phyloP scores from a whole-genome alignment of 257 asterid species.

The Ilex aquifolium region DNA sequence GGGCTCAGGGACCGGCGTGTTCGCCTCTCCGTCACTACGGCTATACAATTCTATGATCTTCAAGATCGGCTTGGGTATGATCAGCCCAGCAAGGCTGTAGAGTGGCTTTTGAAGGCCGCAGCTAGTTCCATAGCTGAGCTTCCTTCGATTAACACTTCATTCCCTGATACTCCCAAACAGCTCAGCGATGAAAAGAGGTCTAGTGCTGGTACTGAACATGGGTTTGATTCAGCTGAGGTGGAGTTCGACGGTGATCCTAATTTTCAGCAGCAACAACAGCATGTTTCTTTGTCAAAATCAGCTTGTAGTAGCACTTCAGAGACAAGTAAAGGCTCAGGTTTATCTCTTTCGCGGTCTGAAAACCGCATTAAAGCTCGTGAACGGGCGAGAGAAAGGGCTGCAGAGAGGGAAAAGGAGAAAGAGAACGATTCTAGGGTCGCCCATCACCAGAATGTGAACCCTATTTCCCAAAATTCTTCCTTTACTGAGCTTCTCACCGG shows the following conservation, averaged over 20 bases:
- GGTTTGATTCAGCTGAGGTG: conserved; percentile 45
- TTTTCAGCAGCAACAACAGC: conserved; percentile 15
- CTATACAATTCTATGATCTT: conserved; percentile 77
- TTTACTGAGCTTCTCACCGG: conserved; percentile 50
- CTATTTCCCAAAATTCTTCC: conserved; percentile 42
- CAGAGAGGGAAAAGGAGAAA: conserved; percentile 46
- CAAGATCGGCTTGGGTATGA: conserved; percentile 82
- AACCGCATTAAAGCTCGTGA: conserved; percentile 44
- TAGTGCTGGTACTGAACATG: conserved; percentile 41
- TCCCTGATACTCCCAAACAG: conserved; percentile 60
- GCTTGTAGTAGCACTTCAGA: conserved; percentile 43
- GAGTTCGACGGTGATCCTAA: conserved; percentile 38
- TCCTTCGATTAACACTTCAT: conserved; percentile 46
- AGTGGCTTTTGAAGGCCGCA: conserved; percentile 83
- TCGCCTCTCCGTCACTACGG: conserved; percentile 73
- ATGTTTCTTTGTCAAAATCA: conserved; percentile 20
- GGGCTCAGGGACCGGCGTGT: conserved; percentile 84
- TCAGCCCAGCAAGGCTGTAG: conserved; percentile 94
- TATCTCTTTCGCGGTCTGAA: conserved; percentile 50
- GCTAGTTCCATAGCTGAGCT: conserved; percentile 60
- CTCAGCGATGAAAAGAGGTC: conserved; percentile 60
- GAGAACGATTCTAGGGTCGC: conserved; percentile 21
- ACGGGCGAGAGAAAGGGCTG: conserved; percentile 46
- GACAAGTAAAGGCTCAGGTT: conserved; percentile 47
- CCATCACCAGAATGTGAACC: conserved; percentile 17